Base-by-base conservation (phyloP, 2,329 filamentous ascomycete genomes). In the Lizonia empirigonia region DNA sequence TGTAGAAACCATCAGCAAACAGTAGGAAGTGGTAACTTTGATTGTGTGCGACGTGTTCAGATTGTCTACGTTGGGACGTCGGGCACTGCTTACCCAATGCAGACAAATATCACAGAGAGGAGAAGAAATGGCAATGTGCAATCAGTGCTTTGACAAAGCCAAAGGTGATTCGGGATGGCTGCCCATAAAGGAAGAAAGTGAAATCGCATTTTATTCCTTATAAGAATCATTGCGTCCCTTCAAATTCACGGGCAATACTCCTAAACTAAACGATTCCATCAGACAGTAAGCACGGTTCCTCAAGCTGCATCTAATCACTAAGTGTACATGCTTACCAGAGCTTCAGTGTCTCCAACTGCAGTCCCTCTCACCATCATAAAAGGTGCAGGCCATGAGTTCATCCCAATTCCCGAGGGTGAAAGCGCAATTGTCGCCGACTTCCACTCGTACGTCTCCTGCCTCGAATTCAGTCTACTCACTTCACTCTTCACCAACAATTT, bases 341-440 rank as follows among this genome's bases (percentile, higher is more conserved):
- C 5, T 32, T 0, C n/a, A 64, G 60, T 64, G 62, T 56, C 59
- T 41, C 30, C 18, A 19, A 48, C 51, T 20, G 23, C 44, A n/a
- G 55, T 64, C 12, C 63, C 63, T 41, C 63, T 65, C 37, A 65
- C 63, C 4, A 53, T 65, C 39, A 59, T 65, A 48, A 65, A 65
- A 37, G 63, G 61, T 53, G 63, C 63, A 16, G 63, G 63, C 44
- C 46, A 63, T 24, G 63, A 64, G 29, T 54, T 45, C 52, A 65
- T 65, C 29, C 59, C 61, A 1, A 57, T 65, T n/a, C 63, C 63
- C 1, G 37, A 56, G 4, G 63, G 63, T 39, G 63, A 65, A 16
- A 59, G 48, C 46, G 63, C 63, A 9, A 64, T 58, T 16, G 59
- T 65, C 26, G 63, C 63, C 40, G 63, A 66, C 42, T 66, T 66